phyloP scores from a whole-genome alignment of 495 filamentous ascomycete genomes.

The Aspergillus sparsus region DNA sequence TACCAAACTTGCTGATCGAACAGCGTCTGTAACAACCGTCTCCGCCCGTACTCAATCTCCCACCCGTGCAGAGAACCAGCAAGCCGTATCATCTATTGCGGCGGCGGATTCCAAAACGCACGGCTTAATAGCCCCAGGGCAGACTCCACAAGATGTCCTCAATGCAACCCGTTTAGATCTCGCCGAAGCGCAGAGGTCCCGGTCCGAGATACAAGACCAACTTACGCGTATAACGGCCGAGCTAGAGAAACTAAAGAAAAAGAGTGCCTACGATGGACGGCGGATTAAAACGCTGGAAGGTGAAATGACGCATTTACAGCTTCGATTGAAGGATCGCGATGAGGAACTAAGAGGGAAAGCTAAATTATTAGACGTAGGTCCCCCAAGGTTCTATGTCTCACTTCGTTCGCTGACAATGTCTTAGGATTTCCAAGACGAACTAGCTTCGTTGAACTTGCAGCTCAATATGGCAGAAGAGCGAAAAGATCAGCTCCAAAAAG shows the following conservation, averaged over 20 bases:
- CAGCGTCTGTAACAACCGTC: slow-evolving; percentile 53
- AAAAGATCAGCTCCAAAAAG: slow-evolving; percentile 64
- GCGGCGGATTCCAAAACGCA: slow-evolving; percentile 30
- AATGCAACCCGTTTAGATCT: slow-evolving; percentile 62
- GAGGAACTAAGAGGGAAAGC: slow-evolving; percentile 83
- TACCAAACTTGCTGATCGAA: slow-evolving; percentile 68
- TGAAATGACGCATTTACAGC: slow-evolving; percentile 61
- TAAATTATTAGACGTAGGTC: slow-evolving; percentile 70
- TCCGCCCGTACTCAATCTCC: slow-evolving; percentile 14
- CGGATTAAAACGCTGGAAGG: slow-evolving; percentile 60
- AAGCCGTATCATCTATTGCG: slow-evolving; percentile 20
- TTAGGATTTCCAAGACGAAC: slow-evolving; percentile 86
- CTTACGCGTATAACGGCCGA: slow-evolving; percentile 62
- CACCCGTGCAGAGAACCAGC: slow-evolving; percentile 22
- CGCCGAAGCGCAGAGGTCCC: slow-evolving; percentile 71
- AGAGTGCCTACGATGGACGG: slow-evolving; percentile 54
- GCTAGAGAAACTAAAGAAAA: slow-evolving; percentile 58
- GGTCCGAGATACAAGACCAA: slow-evolving; percentile 61
- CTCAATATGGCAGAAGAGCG: slow-evolving; percentile 81
- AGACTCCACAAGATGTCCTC: slow-evolving; percentile 38
- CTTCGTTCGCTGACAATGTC: not conserved
- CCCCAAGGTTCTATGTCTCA: not conserved
- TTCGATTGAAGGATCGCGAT: slow-evolving; percentile 73
- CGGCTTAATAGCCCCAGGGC: slow-evolving; percentile 21
- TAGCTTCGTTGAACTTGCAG: slow-evolving; percentile 80